Evolutionary conservation across 2,329 filamentous ascomycete species (phyloP).

Genomic region (Trichoderma breve): DNA sequence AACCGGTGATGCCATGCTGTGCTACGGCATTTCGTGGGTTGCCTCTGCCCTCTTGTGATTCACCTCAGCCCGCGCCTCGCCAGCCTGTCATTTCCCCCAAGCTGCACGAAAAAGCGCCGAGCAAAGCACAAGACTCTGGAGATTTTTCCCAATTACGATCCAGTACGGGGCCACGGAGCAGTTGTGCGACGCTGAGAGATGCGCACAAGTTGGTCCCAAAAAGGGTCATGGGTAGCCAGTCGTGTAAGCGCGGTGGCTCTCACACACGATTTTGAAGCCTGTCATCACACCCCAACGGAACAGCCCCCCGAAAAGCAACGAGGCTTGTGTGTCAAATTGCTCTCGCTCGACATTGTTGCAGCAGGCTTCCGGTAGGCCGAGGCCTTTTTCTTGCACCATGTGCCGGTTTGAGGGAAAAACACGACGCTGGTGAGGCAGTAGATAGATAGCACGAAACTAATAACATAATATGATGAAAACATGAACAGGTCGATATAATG

Average conservation of each 20-base stretch:
- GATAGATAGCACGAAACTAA: neutral
- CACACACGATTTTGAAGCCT: neutral
- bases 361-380: conserved; percentile 1
- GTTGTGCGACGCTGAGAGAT: neutral
- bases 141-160: conserved; percentile 4
- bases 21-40: neutral
- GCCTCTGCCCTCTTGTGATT: neutral
- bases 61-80: conserved; percentile 11
- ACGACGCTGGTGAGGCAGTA: neutral
- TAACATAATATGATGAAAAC: neutral
- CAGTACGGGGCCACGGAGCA: conserved; percentile 3
- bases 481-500: neutral
- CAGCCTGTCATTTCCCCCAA: neutral
- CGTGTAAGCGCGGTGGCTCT: conserved; percentile 14
- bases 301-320: neutral
- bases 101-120: neutral
- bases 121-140: neutral
- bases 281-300: conserved; percentile 4
- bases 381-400: neutral
- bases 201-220: neutral
- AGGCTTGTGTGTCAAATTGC: conserved; percentile 6
- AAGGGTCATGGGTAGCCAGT: conserved; percentile 5
- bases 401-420: neutral
- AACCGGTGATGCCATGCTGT: conserved; percentile 1
- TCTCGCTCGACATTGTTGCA: neutral